phyloP scores from a whole-genome alignment of 345 rosid genomes.

The Carallia brachiata region DNA sequence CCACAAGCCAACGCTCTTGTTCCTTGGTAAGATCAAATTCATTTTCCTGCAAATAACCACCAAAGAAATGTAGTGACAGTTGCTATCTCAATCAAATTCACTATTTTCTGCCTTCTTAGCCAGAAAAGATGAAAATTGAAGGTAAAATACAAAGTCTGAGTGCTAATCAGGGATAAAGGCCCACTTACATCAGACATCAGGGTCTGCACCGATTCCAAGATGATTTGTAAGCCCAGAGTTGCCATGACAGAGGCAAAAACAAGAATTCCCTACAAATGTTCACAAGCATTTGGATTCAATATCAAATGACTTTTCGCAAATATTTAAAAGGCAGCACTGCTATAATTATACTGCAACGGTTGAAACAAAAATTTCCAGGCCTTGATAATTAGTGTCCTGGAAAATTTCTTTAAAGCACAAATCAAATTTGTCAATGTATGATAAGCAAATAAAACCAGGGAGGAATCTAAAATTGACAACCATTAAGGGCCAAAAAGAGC shows the following conservation, averaged over 20 bases:
- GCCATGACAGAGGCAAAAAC: slow-evolving; percentile 99
- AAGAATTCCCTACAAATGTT: slow-evolving; percentile 75
- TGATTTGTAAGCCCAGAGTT: slow-evolving; percentile 95
- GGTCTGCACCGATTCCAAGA: slow-evolving; percentile 78
- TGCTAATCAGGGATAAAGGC: background rate
- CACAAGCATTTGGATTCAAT: background rate
- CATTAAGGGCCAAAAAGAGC: no score
- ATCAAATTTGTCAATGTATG: no score
- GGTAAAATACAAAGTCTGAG: background rate
- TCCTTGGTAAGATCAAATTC: slow-evolving; percentile 60
- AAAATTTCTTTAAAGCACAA: no score
- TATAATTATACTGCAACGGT: no score
- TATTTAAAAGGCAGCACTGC: background rate
- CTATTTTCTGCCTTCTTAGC: slow-evolving; percentile 8
- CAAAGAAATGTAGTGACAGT: slow-evolving; percentile 16
- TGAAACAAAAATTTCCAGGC: no score
- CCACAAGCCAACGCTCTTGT: slow-evolving; percentile 90
- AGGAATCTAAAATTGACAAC: no score
- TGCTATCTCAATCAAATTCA: slow-evolving; percentile 10
- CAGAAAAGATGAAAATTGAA: background rate
- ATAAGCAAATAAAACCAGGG: no score
- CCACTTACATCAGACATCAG: slow-evolving; percentile 70
- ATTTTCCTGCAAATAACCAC: slow-evolving; percentile 48
- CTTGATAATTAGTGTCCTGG: no score
- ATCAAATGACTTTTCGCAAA: background rate